Base-by-base conservation (phyloP, 768 basidiomycete genomes). In the Saitozyma sp. region DNA sequence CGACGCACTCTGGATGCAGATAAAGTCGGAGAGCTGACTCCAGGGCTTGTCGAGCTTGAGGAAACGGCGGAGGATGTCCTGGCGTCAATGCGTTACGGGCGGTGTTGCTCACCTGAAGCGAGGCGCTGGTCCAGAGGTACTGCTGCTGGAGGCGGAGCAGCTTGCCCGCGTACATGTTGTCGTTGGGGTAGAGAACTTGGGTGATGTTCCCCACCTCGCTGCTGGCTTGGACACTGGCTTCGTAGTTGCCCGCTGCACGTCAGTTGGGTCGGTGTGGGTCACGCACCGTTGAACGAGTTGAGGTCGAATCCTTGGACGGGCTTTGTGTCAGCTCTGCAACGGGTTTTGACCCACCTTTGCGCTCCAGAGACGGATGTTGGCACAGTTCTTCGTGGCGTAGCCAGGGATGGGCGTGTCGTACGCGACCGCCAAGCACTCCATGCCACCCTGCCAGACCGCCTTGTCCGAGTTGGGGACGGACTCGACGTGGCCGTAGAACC, bases 121-220 rank as follows among this genome's bases (percentile, higher is more conserved):
- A 90, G 87, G 48, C 91, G 20, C 61, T 64, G 46, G 65, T 65
- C 92, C 92, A 92, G 89, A 70, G 91, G 81, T 94, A 94, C 82
- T 99, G 95, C 71, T 97, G 95, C 82, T 95, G 94, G 68, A 98
- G 84, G 59, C 95, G 87, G 20, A 83, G 72, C 50, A 77, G 76
- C 68, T 82, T 83, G 59, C 82, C 82, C 19, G 64, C 61, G 46
- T 67, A 82, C 77, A 75, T 79, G 87, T 92, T 89, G 76, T 97
- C 95, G 76, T 96, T 95, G 37, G 95, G 96, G 81, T 99, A 98
- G 40, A 97, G 83, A 8, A 97, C 95, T 9, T 90, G 87, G 4
- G 94, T 97, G 20, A 99, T 96, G 42, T 90, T 91, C 61, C 88
- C 89, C 10, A 96, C 96, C 67, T 88, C 88, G 79, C 93, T 92